Evolutionary conservation across 179 eudicot species (phyloP).

Genomic region (Spergularia azorica): DNA sequence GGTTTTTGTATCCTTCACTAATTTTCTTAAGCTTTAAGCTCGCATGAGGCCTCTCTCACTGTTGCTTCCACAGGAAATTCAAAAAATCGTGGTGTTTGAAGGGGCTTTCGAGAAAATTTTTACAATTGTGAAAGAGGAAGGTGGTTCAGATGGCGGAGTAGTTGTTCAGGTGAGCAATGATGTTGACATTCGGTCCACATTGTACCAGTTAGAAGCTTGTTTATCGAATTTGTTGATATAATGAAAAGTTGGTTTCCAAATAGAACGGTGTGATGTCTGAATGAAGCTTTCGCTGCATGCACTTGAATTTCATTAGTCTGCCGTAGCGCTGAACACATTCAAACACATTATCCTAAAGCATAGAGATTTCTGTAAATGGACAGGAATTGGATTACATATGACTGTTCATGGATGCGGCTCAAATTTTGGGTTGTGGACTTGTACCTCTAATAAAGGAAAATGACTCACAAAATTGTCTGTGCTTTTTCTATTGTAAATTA

Average conservation of each 20-base stretch:
- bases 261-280: constrained; percentile 2
- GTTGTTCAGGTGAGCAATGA: constrained; percentile 80
- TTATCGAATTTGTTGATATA: constrained; percentile 8
- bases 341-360: neutral
- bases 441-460: neutral
- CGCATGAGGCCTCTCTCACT: constrained; percentile 1
- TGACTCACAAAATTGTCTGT: too few relatives aligned
- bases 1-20: constrained; percentile 2
- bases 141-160: constrained; percentile 99
- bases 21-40: constrained; percentile 1
- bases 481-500: too few relatives aligned
- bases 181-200: constrained; percentile 1
- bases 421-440: neutral
- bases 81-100: constrained; percentile 97
- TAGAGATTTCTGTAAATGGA: neutral
- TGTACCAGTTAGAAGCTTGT: constrained; percentile 12
- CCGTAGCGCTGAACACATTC: neutral
- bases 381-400: neutral
- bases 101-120: constrained; percentile 98
- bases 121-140: constrained; percentile 93
- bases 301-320: neutral
- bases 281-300: neutral
- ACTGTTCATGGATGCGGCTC: neutral
- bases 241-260: neutral
- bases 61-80: constrained; percentile 71